Base-by-base conservation (phyloP, 495 filamentous ascomycete genomes). In the Neurospora sp. region DNA sequence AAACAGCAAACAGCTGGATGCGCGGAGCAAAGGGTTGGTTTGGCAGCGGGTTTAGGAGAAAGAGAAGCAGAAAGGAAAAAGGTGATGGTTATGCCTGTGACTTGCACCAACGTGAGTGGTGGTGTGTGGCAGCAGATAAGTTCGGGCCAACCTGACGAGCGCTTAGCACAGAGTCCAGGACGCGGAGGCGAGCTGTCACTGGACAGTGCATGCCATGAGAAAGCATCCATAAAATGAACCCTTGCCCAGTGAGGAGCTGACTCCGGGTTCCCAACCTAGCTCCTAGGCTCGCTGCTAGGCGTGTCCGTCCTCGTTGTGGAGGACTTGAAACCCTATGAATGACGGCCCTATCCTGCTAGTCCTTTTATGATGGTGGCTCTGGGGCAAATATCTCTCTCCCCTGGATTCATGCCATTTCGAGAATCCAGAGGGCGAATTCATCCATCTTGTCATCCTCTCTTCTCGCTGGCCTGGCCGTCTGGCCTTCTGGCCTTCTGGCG, bases 61-160 rank as follows among this genome's bases (percentile, higher is more conserved):
- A 43, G 69, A 74, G 43, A 73, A 66, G 69, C 42, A 34, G 45
- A 69, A 70, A 37, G 48, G 71, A 40, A 73, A 66, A 37, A 71
- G 69, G 73, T 42, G 70, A 54, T 34, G 78, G 72, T 66, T 36
- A 66, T 66, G 28, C 54, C 54, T 66, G 54, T 66, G 54, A 66
- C 54, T 66, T 34, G 54, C 54, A 66, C 54, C 28, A 66, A 66
- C 54, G 28, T 66, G 54, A 66, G 54, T 66, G 28, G 54, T 66
- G 54, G 77, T 71, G 77, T 82, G 78, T 79, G 78, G 66, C 71
- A 72, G 74, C 71, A 77, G 78, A 79, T 76, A 78, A 78, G 74
- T 77, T 62, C 38, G 62, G 43, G 66, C 75, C 71, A 77, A 74
- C 72, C 73, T 73, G 74, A 70, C 73, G 70, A 77, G 78, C 80